Conservation (phyloP, 2,329 filamentous ascomycete genomes). For the Sclerotinia spermophila region DNA sequence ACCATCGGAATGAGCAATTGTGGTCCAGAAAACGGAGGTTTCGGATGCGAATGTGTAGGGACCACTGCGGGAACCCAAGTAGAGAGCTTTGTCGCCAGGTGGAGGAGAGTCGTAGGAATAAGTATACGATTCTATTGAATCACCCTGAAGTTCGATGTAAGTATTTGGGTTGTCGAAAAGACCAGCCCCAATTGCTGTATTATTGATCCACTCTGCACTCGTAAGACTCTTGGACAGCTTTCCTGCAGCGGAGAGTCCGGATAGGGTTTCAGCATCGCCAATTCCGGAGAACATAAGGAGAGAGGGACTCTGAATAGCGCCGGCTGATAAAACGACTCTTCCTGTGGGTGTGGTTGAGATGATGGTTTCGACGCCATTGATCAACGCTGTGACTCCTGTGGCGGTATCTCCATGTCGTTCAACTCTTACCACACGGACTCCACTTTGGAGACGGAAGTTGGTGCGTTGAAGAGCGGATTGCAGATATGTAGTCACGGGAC, state of each 20-base stretch:
- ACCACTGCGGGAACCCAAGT: constrained; percentile 47
- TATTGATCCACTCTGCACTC: constrained; percentile 45
- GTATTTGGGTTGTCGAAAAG: constrained; percentile 57
- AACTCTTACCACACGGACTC: constrained; percentile 45
- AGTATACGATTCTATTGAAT: constrained; percentile 45
- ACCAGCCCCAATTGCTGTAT: constrained; percentile 46
- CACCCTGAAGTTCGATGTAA: constrained; percentile 46
- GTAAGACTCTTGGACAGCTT: constrained; percentile 37
- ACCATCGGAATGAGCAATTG: constrained; percentile 43
- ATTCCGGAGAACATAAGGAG: constrained; percentile 51
- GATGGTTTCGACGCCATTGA: constrained; percentile 33
- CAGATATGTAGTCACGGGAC: constrained; percentile 48
- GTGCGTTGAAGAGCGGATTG: constrained; percentile 42
- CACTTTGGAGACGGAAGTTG: constrained; percentile 46
- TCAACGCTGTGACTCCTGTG: constrained; percentile 41
- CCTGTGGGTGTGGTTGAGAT: constrained; percentile 26
- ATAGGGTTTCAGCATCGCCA: constrained; percentile 38
- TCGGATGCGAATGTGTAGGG: constrained; percentile 52
- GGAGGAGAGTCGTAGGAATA: constrained; percentile 46
- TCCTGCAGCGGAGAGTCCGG: constrained; percentile 38
- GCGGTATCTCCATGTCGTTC: constrained; percentile 41
- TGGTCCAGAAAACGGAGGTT: constrained; percentile 52
- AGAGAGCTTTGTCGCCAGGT: constrained; percentile 43
- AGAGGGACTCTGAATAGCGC: constrained; percentile 49
- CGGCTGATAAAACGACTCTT: constrained; percentile 47